Percentiles rank a stretch among this genome's conserved stretches.
These are phyloP conservation scores for Inga leiocalycina DNA, from an alignment of 306 rosid species.

Conservation along the genomic window DNA sequence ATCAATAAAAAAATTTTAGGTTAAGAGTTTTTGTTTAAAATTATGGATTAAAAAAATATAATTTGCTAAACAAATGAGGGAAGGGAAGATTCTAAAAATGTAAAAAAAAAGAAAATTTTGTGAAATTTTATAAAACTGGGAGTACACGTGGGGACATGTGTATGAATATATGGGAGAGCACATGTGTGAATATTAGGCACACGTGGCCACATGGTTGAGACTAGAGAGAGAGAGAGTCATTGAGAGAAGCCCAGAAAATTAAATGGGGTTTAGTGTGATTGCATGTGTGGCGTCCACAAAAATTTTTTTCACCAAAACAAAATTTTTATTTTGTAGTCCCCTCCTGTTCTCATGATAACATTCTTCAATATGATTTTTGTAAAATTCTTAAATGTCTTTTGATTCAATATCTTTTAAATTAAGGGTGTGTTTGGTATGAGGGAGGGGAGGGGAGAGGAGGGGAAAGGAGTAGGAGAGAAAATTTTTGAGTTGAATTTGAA, in stretches of 20 bases:
- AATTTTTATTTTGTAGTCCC: too few relatives aligned
- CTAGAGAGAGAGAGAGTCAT: not conserved
- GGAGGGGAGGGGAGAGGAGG: too few relatives aligned
- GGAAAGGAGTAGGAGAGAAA: too few relatives aligned
- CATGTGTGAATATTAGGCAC: slow-evolving; percentile 47
- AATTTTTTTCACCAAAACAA: too few relatives aligned
- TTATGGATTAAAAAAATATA: not conserved
- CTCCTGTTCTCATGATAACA: not conserved
- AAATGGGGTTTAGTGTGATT: slow-evolving; percentile 43
- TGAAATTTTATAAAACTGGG: not conserved
- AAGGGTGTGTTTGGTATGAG: too few relatives aligned
- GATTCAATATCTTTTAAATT: too few relatives aligned
- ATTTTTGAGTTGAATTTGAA: too few relatives aligned
- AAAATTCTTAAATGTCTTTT: too few relatives aligned
- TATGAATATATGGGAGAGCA: slow-evolving; percentile 49
- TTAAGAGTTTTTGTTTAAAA: not conserved
- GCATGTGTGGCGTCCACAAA: slow-evolving; percentile 19
- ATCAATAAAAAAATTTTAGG: too few relatives aligned
- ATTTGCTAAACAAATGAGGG: not conserved
- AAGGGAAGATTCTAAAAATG: not conserved
- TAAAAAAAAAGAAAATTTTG: not conserved
- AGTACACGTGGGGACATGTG: slow-evolving; percentile 79
- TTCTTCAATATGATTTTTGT: too few relatives aligned
- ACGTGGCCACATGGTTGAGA: slow-evolving; percentile 73
- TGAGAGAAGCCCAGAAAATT: not conserved